A percentile compares a stretch with the other conserved stretches of the same genome.
Evolutionary conservation across 2,329 filamentous ascomycete genomes (phyloP).

Genomic region (Exophiala bonariae): DNA sequence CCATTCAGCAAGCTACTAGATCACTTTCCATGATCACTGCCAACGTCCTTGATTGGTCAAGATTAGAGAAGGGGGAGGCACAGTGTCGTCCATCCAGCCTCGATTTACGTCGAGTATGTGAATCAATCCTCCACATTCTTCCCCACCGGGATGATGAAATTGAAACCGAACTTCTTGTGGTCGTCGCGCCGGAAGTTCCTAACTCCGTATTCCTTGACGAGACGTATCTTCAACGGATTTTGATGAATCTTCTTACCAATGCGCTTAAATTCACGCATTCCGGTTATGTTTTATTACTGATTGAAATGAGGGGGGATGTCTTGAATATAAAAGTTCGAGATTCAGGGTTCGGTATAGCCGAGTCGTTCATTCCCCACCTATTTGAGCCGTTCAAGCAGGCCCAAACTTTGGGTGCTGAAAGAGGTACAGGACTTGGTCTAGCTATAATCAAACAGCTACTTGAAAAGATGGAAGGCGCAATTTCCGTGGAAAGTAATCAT

Average conservation of each 20-base stretch:
- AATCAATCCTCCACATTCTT: slow-evolving; percentile 35
- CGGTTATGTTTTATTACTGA: slow-evolving; percentile 59
- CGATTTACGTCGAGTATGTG: slow-evolving; percentile 34
- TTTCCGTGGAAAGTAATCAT: slow-evolving; percentile 32
- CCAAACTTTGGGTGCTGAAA: slow-evolving; percentile 31
- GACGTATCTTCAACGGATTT: slow-evolving; percentile 45
- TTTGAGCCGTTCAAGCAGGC: slow-evolving; percentile 63
- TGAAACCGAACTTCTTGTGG: slow-evolving; percentile 34
- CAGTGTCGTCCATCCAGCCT: slow-evolving; percentile 33
- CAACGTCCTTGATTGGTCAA: slow-evolving; percentile 39
- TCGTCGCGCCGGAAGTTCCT: slow-evolving; percentile 34
- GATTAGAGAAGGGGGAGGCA: slow-evolving; percentile 35
- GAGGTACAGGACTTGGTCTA: slow-evolving; percentile 33
- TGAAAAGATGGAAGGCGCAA: slow-evolving; percentile 32
- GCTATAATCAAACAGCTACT: slow-evolving; percentile 34
- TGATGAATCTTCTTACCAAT: slow-evolving; percentile 40
- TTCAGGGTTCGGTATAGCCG: slow-evolving; percentile 31
- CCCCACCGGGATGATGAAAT: slow-evolving; percentile 35
- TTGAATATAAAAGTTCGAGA: slow-evolving; percentile 54
- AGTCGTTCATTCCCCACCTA: slow-evolving; percentile 62
- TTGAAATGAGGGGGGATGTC: slow-evolving; percentile 53
- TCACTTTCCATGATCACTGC: slow-evolving; percentile 38
- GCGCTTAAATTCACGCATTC: slow-evolving; percentile 44
- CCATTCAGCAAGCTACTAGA: slow-evolving; percentile 37
- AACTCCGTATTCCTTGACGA: slow-evolving; percentile 35